phyloP scores from a whole-genome alignment of 2,329 filamentous ascomycete species.

The Zasmidium angulare region DNA sequence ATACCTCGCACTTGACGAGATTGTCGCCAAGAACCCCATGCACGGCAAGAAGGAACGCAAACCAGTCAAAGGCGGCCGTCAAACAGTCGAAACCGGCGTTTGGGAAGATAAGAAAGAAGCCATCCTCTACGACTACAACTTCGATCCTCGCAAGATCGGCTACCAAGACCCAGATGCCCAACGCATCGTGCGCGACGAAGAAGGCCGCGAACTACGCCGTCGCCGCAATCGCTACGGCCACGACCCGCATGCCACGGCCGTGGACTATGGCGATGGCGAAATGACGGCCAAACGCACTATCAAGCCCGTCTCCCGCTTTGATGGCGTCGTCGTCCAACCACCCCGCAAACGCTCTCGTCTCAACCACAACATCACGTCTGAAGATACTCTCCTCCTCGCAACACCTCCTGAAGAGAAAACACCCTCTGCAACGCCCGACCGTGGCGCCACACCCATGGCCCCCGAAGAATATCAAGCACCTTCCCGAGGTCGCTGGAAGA shows the following conservation, averaged over 20 bases:
- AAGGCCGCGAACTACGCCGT: conserved; percentile 48
- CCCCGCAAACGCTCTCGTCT: conserved; percentile 28
- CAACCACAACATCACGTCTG: conserved; percentile 4
- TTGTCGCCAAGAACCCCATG: conserved; percentile 44
- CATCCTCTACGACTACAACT: conserved; percentile 60
- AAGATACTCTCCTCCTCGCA: too few relatives aligned
- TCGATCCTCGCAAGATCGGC: conserved; percentile 54
- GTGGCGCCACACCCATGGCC: conserved; percentile 17
- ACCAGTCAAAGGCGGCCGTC: conserved; percentile 48
- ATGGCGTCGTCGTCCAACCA: conserved; percentile 24
- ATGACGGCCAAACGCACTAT: conserved; percentile 25
- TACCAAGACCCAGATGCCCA: conserved; percentile 59
- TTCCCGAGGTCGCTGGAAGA: conserved; percentile 30
- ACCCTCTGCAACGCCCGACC: conserved; percentile 27
- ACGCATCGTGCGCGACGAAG: conserved; percentile 45
- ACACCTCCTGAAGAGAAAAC: conserved; percentile 1
- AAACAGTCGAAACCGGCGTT: conserved; percentile 46
- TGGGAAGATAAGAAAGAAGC: conserved; percentile 63
- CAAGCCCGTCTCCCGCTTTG: conserved; percentile 33
- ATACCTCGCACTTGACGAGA: conserved; percentile 55
- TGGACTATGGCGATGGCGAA: conserved; percentile 32
- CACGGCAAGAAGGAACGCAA: conserved; percentile 55
- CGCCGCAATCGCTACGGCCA: conserved; percentile 38
- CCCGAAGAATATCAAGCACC: conserved; percentile 25
- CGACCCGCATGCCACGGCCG: conserved; percentile 24